Evolutionary conservation across 169 alveolate species (phyloP).

Genomic region (Amoebophrya sp.): DNA sequence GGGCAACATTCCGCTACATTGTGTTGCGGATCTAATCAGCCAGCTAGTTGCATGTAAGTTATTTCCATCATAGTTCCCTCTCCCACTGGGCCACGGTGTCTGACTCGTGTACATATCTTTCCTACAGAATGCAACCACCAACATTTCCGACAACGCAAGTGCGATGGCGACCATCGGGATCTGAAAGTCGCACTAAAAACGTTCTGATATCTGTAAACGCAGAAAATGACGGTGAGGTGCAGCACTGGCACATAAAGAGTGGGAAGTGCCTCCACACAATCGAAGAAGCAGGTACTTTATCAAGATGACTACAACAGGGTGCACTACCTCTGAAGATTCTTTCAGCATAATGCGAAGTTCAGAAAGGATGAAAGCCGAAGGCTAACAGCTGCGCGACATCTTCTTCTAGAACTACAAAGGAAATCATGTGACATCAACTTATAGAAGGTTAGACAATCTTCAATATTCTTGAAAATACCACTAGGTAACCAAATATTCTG

Average conservation of each 20-base stretch:
- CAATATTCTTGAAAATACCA: too few relatives aligned
- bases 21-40: too few relatives aligned
- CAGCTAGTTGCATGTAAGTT: too few relatives aligned
- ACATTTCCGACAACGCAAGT: not conserved
- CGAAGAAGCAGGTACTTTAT: conserved; percentile 1
- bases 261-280: conserved; percentile 16
- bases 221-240: conserved; percentile 17
- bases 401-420: too few relatives aligned
- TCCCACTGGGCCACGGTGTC: too few relatives aligned
- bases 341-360: not conserved
- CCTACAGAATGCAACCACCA: not conserved
- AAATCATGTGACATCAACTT: too few relatives aligned
- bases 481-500: not conserved
- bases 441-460: too few relatives aligned
- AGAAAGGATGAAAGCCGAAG: not conserved
- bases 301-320: too few relatives aligned
- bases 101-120: too few relatives aligned
- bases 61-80: too few relatives aligned
- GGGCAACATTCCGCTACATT: too few relatives aligned
- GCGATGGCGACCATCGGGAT: conserved; percentile 15
- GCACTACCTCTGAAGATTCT: not conserved
- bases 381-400: too few relatives aligned
- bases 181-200: not conserved
- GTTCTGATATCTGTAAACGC: not conserved
- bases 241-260: conserved; percentile 13